Conservation (phyloP, 2,329 filamentous ascomycete genomes). For the Fonsecaea multimorphosa region DNA sequence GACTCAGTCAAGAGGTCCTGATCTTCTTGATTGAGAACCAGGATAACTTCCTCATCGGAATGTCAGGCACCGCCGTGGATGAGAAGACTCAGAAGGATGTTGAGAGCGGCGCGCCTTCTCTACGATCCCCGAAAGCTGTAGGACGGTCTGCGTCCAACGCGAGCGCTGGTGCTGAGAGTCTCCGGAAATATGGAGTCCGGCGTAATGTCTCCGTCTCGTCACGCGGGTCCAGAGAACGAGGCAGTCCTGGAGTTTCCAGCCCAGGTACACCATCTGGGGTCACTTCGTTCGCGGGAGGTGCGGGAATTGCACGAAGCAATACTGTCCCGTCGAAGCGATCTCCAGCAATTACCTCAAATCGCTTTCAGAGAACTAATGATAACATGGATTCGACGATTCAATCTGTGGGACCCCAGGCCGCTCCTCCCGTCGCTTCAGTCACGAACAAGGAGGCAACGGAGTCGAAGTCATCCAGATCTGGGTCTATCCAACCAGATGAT, state of each 20-base stretch:
- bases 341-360: conserved; percentile 69
- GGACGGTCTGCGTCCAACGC: conserved; percentile 83
- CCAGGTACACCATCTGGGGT: conserved; percentile 66
- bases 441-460: conserved; percentile 19
- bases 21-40: conserved; percentile 99
- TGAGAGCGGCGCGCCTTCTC: conserved; percentile 67
- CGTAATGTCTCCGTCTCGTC: conserved; percentile 93
- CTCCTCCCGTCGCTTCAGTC: conserved; percentile 14
- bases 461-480: conserved; percentile 32
- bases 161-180: conserved; percentile 85
- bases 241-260: conserved; percentile 73
- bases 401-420: conserved; percentile 12
- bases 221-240: conserved; percentile 70
- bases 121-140: conserved; percentile 62
- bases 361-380: conserved; percentile 62
- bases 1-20: conserved; percentile 92
- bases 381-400: conserved; percentile 26
- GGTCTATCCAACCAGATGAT: conserved; percentile 29
- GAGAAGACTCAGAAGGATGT: conserved; percentile 72
- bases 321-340: conserved; percentile 92
- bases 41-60: conserved; percentile 96
- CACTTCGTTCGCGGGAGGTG: conserved; percentile 48
- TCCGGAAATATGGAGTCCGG: conserved; percentile 78
- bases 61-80: conserved; percentile 98
- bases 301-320: conserved; percentile 78